Conservation (phyloP, 2,329 filamentous ascomycete species). For the Ophiostoma australiae region DNA sequence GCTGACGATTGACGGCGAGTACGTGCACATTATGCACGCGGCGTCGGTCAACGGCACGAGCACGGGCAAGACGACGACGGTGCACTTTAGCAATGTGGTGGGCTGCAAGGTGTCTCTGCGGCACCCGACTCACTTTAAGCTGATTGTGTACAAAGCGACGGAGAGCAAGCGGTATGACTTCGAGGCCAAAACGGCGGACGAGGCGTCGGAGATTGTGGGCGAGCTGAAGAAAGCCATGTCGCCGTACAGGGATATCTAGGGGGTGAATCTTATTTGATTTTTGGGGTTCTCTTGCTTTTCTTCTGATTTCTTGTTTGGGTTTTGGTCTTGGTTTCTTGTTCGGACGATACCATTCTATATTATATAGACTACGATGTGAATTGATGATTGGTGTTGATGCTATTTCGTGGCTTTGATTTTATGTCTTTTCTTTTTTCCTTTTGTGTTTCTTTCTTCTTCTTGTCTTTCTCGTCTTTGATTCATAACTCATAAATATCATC, state of each 20-base stretch:
- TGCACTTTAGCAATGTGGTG: conserved; percentile 76
- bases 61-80: conserved; percentile 71
- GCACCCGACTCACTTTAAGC: conserved; percentile 72
- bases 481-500: background rate
- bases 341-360: conserved; percentile 1
- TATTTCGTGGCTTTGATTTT: background rate
- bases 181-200: conserved; percentile 65
- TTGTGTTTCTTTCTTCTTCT: background rate
- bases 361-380: background rate
- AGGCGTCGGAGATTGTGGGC: conserved; percentile 72
- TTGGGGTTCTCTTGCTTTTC: background rate
- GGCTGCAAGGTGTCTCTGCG: conserved; percentile 76
- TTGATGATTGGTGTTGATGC: background rate
- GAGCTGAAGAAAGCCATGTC: conserved; percentile 74
- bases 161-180: conserved; percentile 83
- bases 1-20: conserved; percentile 77
- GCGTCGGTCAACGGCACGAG: conserved; percentile 54
- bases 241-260: conserved; percentile 53
- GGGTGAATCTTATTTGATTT: background rate
- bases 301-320: no score
- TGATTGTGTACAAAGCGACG: conserved; percentile 64
- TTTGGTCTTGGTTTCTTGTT: background rate
- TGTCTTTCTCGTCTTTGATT: background rate
- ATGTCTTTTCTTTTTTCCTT: background rate
- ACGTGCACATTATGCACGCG: conserved; percentile 76